Evolutionary conservation across 2,329 filamentous ascomycete species (phyloP), one percentile per base, ranked within the genome.

Genomic region (Mycosphaerella arachidis): DNA sequence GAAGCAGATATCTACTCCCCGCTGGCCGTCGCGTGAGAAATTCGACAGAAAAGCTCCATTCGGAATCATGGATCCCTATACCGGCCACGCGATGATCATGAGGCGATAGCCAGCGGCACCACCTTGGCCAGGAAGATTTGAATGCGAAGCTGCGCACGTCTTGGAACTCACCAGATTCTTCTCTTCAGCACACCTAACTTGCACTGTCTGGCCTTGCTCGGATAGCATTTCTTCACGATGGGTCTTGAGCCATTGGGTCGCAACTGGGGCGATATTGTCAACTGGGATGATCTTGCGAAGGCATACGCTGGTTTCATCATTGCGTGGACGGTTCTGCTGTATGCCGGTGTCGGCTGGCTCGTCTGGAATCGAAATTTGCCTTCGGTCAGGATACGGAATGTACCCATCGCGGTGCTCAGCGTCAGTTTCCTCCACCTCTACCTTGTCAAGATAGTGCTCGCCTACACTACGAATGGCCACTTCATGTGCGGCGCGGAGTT

Each of bases 401-500:
- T 68, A 31, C 64, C 66, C 13, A 59, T 68, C 27, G 66, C 66
- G 10, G 58, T 68, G 50, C 56, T 59, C 35, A 65, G 62, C 33
- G 65, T 65, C 16, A 55, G 48, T 13, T 67, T 64, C 60, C 56
- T 75, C 4, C 78, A 80, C 61, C 66, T 80, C 56, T 75, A 75
- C 20, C 76, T 78, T n/a, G 71, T 76, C 10, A 70, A 79, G 29
- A 77, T 78, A 7, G 52, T 73, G 9, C 71, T 77, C 3, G 73
- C 81, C 57, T 74, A 74, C 48, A 70, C 72, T 6, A 68, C 71
- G 12, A 74, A 74, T 62, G 72, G 72, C 40, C 63, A 68, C 52
- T 74, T 71, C 63, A 82, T 84, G 0, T 83, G 83, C 55, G 75
- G 79, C 20, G 77, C 77, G 16, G 83, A 87, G 71, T 89, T 80